Base-by-base conservation (phyloP, 768 basidiomycete species). In the Boletus reticuloceps region DNA sequence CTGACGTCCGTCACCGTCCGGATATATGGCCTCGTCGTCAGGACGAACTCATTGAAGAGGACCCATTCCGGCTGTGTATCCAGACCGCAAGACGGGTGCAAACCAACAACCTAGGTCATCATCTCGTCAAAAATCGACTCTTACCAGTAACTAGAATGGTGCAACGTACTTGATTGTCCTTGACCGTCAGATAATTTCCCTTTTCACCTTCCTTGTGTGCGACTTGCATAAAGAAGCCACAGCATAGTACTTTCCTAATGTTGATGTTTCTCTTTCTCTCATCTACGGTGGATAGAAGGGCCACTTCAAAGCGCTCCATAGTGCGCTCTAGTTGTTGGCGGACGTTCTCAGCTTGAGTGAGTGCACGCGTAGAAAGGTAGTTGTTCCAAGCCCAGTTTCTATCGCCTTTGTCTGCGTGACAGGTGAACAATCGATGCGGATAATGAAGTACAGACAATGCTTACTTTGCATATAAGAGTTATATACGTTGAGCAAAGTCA, bases 151-250 rank as follows among this genome's bases (percentile, higher is more conserved):
- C 32, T 10, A 20, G 1, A 32, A 50, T 13, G 31, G 19, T 14
- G 11, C 36, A 19, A 66, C 81, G 19, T 58, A 84, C 90, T 76
- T 97, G 95, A 61, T 95, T 90, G 69, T 99, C 96, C 74, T 98
- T 98, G 55, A 97, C 86, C 0, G 95, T 99, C 58, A 88, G 58
- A 67, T 99, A 98, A 51, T 79, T 82, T 3, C 86, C 83, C 71
- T 92, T 94, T 68, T 93, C 91, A 4, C 92, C 91, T 67, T 95
- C 94, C 69, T 91, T 91, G 71, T 97, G 94, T 8, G 95, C 97
- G 13, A 93, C 84, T 68, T 98, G 96, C 96, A 97, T 98, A 75
- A 98, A 99, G 80, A 91, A 99, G 2, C 95, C 97, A 62, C 88
- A 89, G 6, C 91, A 88, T 20, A 98, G 77, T 0, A 89, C 88